These are phyloP conservation scores for Abrus precatorius DNA, from an alignment of 306 rosid genomes.

Conservation along the genomic window DNA sequence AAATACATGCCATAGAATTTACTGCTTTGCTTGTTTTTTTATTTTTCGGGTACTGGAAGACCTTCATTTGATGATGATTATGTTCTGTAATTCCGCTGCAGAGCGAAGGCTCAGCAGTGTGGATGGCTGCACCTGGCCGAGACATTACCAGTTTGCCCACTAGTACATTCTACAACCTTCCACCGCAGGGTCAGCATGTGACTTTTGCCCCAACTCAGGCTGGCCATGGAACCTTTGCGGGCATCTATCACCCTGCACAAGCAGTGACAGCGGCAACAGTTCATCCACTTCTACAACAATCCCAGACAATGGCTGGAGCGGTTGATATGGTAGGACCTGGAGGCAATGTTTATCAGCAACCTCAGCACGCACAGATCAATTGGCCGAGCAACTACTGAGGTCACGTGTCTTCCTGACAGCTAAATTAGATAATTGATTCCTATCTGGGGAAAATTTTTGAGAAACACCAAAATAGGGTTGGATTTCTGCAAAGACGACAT, in stretches of 20 bases:
- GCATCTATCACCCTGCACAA: conserved; percentile 94
- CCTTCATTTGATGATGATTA: conserved; percentile 25
- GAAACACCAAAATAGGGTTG: conserved; percentile 66
- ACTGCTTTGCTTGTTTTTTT: neutral
- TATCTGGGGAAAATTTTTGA: conserved; percentile 56
- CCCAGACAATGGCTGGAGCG: conserved; percentile 93
- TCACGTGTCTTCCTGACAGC: conserved; percentile 50
- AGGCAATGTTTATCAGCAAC: conserved; percentile 88
- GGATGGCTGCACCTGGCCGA: conserved; percentile 96
- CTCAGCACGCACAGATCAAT: conserved; percentile 91
- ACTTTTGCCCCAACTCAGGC: conserved; percentile 90
- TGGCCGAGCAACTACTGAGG: conserved; percentile 94
- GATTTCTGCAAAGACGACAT: conserved; percentile 60
- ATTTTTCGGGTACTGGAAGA: neutral
- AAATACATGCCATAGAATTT: neutral
- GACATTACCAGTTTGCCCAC: conserved; percentile 80
- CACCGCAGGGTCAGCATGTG: conserved; percentile 88
- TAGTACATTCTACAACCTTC: conserved; percentile 90
- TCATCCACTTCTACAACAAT: conserved; percentile 95
- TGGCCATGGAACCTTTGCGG: conserved; percentile 82
- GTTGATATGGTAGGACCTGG: conserved; percentile 97
- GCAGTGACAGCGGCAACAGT: conserved; percentile 79
- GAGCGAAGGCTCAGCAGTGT: conserved; percentile 93
- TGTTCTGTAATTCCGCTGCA: conserved; percentile 52
- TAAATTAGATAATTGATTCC: conserved; percentile 57